These are phyloP conservation scores for Pythium phragmiticola DNA, from an alignment of 352 stramenopile genomes.

Conservation along the genomic window DNA sequence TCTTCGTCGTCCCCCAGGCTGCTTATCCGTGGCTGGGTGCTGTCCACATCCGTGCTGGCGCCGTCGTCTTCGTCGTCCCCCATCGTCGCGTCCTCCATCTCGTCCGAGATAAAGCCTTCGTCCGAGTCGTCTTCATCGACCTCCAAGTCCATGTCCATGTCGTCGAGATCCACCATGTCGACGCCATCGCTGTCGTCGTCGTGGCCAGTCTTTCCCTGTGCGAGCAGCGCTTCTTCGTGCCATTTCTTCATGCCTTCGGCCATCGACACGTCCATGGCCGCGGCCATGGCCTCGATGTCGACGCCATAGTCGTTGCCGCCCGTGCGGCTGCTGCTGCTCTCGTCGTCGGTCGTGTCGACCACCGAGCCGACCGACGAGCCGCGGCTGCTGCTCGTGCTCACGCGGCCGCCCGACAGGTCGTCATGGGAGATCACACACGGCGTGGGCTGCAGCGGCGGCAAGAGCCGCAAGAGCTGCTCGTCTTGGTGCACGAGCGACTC, in stretches of 20 bases:
- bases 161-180: constrained; percentile 21
- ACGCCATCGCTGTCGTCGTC: constrained; percentile 15
- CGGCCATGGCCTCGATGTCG: background rate
- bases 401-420: background rate
- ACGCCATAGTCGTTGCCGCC: background rate
- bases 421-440: background rate
- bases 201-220: constrained; percentile 5
- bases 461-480: constrained; percentile 27
- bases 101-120: constrained; percentile 21
- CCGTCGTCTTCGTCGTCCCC: constrained; percentile 14
- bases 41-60: constrained; percentile 20
- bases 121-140: constrained; percentile 20
- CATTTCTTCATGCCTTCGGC: constrained; percentile 8
- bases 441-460: constrained; percentile 15
- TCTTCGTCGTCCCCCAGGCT: constrained; percentile 20
- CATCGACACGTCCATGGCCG: constrained; percentile 2
- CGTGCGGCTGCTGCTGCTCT: constrained; percentile 15
- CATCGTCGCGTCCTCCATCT: constrained; percentile 19
- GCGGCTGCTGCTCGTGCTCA: constrained; percentile 10
- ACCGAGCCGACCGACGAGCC: constrained; percentile 18
- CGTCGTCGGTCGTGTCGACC: constrained; percentile 27
- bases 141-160: constrained; percentile 15
- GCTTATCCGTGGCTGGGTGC: constrained; percentile 20
- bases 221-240: background rate
- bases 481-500: constrained; percentile 37